A percentile compares a stretch with the other conserved stretches of the same genome.
phyloP scores from a whole-genome alignment of 1,284 basidiomycete species.

The Apiotrichum porosum region DNA sequence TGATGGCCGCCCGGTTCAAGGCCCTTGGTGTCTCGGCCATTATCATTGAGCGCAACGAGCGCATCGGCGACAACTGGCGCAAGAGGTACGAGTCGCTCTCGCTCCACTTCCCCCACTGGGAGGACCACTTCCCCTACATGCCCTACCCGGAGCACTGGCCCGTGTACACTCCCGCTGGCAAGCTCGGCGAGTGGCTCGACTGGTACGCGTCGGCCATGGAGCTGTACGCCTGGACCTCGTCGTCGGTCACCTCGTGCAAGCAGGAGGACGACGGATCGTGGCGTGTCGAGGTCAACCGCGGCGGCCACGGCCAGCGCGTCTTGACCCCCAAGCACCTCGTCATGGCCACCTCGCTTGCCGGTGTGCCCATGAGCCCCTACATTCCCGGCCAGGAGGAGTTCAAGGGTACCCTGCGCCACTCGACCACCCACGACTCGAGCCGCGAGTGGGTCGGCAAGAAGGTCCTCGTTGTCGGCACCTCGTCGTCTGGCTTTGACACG shows the following conservation, averaged over 20 bases:
- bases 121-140: constrained; percentile 51
- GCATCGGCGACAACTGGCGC: constrained; percentile 50
- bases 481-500: constrained; percentile 56
- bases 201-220: constrained; percentile 38
- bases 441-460: constrained; percentile 56
- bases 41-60: constrained; percentile 44
- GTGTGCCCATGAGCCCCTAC: constrained; percentile 19
- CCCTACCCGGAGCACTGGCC: constrained; percentile 55
- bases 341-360: constrained; percentile 31
- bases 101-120: constrained; percentile 59
- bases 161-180: constrained; percentile 56
- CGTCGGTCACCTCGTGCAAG: constrained; percentile 49
- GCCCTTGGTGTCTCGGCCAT: constrained; percentile 44
- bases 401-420: constrained; percentile 54
- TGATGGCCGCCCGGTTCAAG: constrained; percentile 46
- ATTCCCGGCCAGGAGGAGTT: constrained; percentile 50
- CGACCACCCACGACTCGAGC: constrained; percentile 53
- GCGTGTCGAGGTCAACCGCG: constrained; percentile 53
- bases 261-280: constrained; percentile 53
- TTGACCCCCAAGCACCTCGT: constrained; percentile 51
- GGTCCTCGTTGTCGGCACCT: constrained; percentile 59
- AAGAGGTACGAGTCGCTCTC: constrained; percentile 58
- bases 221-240: constrained; percentile 45
- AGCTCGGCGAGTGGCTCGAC: constrained; percentile 36
- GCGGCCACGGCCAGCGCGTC: constrained; percentile 48